A percentile compares a stretch with the other conserved stretches of the same genome.
Conservation (phyloP, 2,329 filamentous ascomycete genomes). For the Chaetomium globosum region DNA sequence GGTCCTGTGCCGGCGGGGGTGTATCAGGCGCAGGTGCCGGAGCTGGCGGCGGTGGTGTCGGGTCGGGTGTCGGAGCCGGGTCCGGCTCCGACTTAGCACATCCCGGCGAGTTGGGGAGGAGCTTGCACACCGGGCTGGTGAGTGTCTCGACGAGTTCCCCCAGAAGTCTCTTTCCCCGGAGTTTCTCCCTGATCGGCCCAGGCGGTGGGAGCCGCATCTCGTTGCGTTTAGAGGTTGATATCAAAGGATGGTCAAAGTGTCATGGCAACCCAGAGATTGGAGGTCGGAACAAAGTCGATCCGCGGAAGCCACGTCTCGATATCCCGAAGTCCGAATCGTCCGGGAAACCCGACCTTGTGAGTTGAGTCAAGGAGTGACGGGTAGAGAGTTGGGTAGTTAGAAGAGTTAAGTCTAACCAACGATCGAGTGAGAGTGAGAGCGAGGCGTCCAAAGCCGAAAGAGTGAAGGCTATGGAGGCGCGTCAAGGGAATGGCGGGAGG, state of each 20-base stretch:
- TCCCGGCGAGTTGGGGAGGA: constrained; percentile 11
- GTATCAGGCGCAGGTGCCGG: constrained; percentile 12
- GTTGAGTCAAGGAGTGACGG: background rate
- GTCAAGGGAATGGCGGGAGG: constrained; percentile 8
- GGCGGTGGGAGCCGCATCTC: constrained; percentile 23
- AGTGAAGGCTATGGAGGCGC: constrained; percentile 29
- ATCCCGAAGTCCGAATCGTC: background rate
- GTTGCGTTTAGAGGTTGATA: background rate
- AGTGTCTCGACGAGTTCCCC: constrained; percentile 11
- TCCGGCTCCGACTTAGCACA: constrained; percentile 11
- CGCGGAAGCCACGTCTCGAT: background rate
- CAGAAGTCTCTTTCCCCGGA: constrained; percentile 21
- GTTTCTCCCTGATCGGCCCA: constrained; percentile 5
- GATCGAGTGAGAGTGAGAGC: background rate
- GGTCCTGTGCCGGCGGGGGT: constrained; percentile 2
- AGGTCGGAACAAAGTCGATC: background rate
- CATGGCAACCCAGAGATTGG: constrained; percentile 8
- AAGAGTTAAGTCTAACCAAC: background rate
- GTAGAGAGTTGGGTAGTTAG: background rate
- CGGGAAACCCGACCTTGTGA: no score
- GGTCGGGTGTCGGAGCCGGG: constrained; percentile 11
- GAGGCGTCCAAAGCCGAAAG: constrained; percentile 24
- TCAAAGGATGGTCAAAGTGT: background rate
- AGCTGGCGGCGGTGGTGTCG: background rate
- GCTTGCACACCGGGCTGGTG: constrained; percentile 16